Conservation (phyloP, 257 asterid genomes). For the Coffea eugenioides region DNA sequence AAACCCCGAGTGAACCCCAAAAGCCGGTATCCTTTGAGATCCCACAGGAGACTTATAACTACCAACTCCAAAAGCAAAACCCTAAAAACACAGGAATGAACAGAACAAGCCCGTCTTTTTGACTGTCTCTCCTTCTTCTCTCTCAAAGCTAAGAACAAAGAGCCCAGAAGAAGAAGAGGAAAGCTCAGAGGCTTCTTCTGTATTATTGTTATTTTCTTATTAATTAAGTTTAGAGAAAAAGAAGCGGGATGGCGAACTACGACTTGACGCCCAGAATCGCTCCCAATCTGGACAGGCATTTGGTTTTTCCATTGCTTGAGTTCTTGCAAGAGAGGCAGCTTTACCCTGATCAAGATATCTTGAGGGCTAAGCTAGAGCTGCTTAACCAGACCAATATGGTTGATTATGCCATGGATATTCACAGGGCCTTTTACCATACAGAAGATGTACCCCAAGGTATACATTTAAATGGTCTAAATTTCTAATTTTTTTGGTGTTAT, state of each 20-base stretch:
- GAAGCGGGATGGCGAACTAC: slow-evolving; percentile 45
- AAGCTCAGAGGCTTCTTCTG: not conserved
- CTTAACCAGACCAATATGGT: slow-evolving; percentile 94
- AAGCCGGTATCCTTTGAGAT: too few relatives aligned
- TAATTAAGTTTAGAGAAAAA: not conserved
- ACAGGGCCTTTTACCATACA: slow-evolving; percentile 77
- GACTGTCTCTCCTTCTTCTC: not conserved
- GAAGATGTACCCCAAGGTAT: slow-evolving; percentile 95
- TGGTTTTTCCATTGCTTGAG: slow-evolving; percentile 85
- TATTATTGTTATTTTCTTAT: too few relatives aligned
- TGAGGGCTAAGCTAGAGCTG: slow-evolving; percentile 81
- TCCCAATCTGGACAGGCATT: slow-evolving; percentile 79
- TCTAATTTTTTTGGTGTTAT: not conserved
- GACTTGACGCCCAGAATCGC: slow-evolving; percentile 84
- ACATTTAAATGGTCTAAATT: not conserved
- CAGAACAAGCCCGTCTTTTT: not conserved
- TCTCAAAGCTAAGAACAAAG: not conserved
- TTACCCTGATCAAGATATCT: slow-evolving; percentile 65
- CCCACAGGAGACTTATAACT: too few relatives aligned
- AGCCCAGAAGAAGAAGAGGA: not conserved
- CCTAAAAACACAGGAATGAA: too few relatives aligned
- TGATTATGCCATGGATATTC: slow-evolving; percentile 96
- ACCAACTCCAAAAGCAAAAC: too few relatives aligned
- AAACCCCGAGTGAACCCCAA: too few relatives aligned
- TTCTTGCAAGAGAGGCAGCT: slow-evolving; percentile 76